Evolutionary conservation across 441 rosid genomes (phyloP), one percentile per base, ranked within the genome.

Genomic region (Corymbia calophylla): DNA sequence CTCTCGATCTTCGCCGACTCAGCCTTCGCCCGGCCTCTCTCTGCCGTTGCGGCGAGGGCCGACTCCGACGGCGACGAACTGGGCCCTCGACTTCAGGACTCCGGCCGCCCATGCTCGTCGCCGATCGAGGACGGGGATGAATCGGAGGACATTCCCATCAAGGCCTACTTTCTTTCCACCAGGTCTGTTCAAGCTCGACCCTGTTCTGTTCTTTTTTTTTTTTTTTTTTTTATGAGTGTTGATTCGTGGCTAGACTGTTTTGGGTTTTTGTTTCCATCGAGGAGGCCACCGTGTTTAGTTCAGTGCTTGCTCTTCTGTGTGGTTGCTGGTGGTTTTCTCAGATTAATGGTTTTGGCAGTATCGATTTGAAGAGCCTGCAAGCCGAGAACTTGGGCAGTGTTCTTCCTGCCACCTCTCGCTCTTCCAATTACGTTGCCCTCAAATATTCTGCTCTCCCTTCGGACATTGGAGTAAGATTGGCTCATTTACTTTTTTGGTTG

Each of bases 271-370:
- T 29, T 80, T 88, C 51, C 82, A 89, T 48, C 86, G 88, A 54
- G 70, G 87, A 81, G 85, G 86, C 90, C 68, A 66, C 86, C 89
- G 64, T 89, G 29, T 92, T 27, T 92, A 87, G 91, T 89, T 89
- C 80, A 53, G 87, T 91, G 49, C 84, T 73, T 73, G 51, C 84
- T 73, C 23, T 73, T 88, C 90, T 91, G 53, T 47, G 87, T 89
- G 89, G 35, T 44, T 60, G 53, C 66, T 32, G 77, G n/a, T 85
- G 90, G 35, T 44, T 85, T 92, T 94, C 96, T 96, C 95, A 94
- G 96, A 95, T 94, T 93, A 92, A 89, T 96, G 97, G 95, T 97
- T 96, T 97, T 96, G 94, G 96, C 99, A 97, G 99, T 95, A 95
- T 97, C 90, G 93, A 97, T 95, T 92, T 97, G 98, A 97, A 95